Evolutionary conservation across 768 basidiomycete genomes (phyloP).

Genomic region (Cystofilobasidium bisporidii): DNA sequence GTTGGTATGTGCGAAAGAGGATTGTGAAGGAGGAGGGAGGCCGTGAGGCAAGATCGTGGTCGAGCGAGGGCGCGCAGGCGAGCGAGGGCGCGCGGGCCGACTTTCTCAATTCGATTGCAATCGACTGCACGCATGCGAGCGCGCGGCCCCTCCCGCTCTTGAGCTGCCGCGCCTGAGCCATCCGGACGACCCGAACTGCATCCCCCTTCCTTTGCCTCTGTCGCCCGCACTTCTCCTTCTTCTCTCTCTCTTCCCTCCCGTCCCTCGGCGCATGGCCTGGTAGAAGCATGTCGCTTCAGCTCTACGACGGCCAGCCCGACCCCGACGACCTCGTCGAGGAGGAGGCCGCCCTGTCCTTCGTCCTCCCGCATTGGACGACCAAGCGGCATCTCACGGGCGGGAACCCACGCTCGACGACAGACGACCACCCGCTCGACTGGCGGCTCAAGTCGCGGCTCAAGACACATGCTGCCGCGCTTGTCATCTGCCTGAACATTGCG

Average conservation of each 20-base stretch:
- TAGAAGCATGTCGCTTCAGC: conserved; percentile 1
- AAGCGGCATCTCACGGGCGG: conserved; percentile 86
- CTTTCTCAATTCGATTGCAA: too few relatives aligned
- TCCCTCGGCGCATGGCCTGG: neutral
- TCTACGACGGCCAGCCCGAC: conserved; percentile 3
- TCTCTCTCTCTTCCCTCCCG: neutral
- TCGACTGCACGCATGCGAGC: too few relatives aligned
- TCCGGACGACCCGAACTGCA: too few relatives aligned
- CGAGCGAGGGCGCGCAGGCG: too few relatives aligned
- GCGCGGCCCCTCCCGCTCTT: too few relatives aligned
- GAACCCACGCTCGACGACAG: conserved; percentile 48
- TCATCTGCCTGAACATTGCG: conserved; percentile 91
- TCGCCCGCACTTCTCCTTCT: too few relatives aligned
- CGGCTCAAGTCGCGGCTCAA: conserved; percentile 78
- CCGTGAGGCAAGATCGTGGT: too few relatives aligned
- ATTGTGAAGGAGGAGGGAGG: too few relatives aligned
- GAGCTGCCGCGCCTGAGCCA: too few relatives aligned
- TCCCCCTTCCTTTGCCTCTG: too few relatives aligned
- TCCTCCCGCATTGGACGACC: conserved; percentile 39
- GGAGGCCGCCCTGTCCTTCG: conserved; percentile 28
- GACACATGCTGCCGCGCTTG: conserved; percentile 70
- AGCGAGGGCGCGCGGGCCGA: too few relatives aligned
- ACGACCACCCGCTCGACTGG: conserved; percentile 51
- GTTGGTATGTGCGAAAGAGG: too few relatives aligned
- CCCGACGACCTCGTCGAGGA: conserved; percentile 10